A percentile compares a stretch with the other conserved stretches of the same genome.
phyloP scores from a whole-genome alignment of 805 yeast genomes.

The Brettanomyces sp. region DNA sequence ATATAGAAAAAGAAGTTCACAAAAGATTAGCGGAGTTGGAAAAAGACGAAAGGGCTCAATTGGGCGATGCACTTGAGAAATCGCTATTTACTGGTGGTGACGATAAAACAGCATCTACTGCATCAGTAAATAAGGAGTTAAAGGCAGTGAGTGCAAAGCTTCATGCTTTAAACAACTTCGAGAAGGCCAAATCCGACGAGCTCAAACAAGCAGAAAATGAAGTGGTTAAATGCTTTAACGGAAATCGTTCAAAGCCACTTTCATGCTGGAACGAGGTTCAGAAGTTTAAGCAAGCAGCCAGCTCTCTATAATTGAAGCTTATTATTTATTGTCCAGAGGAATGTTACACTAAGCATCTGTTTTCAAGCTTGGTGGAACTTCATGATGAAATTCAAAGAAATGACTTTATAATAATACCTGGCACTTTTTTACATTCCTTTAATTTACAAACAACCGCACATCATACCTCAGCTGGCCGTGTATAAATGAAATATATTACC shows the following conservation, averaged over 20 bases:
- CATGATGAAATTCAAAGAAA: too few relatives aligned
- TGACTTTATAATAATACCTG: too few relatives aligned
- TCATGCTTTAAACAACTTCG: slow-evolving; percentile 20
- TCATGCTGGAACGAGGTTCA: slow-evolving; percentile 80
- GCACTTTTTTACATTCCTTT: too few relatives aligned
- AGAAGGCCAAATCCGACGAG: slow-evolving; percentile 27
- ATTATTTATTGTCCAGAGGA: too few relatives aligned
- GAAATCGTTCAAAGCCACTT: slow-evolving; percentile 55
- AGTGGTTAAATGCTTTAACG: slow-evolving; percentile 52
- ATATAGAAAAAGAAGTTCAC: slow-evolving; percentile 55
- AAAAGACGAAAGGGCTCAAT: slow-evolving; percentile 38
- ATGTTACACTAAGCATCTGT: not conserved
- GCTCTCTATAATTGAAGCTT: not conserved
- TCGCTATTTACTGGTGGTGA: slow-evolving; percentile 30
- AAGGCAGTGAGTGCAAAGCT: slow-evolving; percentile 26
- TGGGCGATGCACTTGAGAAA: slow-evolving; percentile 39
- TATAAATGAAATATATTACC: too few relatives aligned
- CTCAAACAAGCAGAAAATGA: slow-evolving; percentile 37
- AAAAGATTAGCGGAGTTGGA: slow-evolving; percentile 48
- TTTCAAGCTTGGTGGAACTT: too few relatives aligned
- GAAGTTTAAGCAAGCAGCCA: slow-evolving; percentile 50
- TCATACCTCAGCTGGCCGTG: too few relatives aligned
- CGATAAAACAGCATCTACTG: slow-evolving; percentile 17
- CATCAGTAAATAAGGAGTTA: slow-evolving; percentile 24
- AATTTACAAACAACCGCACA: too few relatives aligned